Conservation (phyloP, 2,329 filamentous ascomycete species). For the Neurospora sp. region DNA sequence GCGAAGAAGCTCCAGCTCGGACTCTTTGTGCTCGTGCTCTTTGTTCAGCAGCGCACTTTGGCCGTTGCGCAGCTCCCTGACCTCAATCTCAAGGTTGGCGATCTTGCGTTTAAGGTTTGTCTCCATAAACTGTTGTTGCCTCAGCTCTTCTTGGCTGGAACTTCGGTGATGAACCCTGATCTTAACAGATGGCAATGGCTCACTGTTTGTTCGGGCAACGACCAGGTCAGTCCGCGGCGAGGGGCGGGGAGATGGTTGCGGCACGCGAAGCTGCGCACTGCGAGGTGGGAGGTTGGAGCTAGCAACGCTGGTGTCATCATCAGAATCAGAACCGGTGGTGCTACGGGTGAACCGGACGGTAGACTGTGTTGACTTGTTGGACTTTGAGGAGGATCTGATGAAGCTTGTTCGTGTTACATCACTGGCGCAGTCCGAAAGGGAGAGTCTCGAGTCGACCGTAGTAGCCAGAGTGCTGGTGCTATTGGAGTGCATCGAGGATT, state of each 20-base stretch:
- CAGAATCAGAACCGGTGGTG: slow-evolving; percentile 14
- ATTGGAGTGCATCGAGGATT: slow-evolving; percentile 26
- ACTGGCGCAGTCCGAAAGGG: slow-evolving; percentile 13
- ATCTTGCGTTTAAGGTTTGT: neutral
- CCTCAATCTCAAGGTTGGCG: neutral
- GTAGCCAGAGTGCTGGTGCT: slow-evolving; percentile 27
- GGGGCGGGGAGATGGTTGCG: neutral
- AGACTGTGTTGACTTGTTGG: slow-evolving; percentile 13
- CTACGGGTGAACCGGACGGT: slow-evolving; percentile 19
- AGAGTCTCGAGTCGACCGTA: slow-evolving; percentile 24
- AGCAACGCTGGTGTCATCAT: slow-evolving; percentile 4
- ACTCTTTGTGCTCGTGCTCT: slow-evolving; percentile 6
- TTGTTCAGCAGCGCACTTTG: slow-evolving; percentile 7
- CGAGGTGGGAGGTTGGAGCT: slow-evolving; percentile 6
- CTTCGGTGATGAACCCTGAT: slow-evolving; percentile 15
- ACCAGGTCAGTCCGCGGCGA: neutral
- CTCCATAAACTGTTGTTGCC: slow-evolving; percentile 4
- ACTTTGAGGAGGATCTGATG: neutral
- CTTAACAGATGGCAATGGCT: slow-evolving; percentile 3
- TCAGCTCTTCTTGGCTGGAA: slow-evolving; percentile 7
- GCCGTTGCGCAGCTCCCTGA: slow-evolving; percentile 7
- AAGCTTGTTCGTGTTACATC: slow-evolving; percentile 17
- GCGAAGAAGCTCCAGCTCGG: neutral
- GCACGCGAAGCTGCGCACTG: slow-evolving; percentile 1
- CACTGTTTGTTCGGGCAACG: neutral